Evolutionary conservation across 1,139 yeast genomes (phyloP), one percentile per base, ranked within the genome.

Genomic region (Zygoascus sp.): DNA sequence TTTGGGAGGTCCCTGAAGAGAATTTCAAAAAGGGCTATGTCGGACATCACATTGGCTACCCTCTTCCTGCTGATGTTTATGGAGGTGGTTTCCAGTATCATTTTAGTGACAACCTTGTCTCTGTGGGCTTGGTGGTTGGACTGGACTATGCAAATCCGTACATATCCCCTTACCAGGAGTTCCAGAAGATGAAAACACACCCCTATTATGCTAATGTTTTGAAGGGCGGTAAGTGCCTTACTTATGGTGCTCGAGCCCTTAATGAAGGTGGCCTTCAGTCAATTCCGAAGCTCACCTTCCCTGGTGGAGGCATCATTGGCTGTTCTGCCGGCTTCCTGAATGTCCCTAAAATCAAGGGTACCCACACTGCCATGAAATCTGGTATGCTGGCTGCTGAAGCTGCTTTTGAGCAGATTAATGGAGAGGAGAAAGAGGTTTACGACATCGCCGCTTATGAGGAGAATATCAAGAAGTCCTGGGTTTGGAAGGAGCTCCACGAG

Each of bases 81-180:
- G 98, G 98, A 40, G 98, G 98, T 56, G 97, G 97, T 0, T 92
- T 92, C 70, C 85, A 85, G 77, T 92, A 92, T 66, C 98, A 92
- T 68, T 92, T 92, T 66, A 97, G 97, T 41, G 96, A 89, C 50
- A 89, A 90, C 8, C 68, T 88, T 47, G 97, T 90, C 8, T 74
- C 95, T 2, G 86, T 92, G 5, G 98, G 98, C 1, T 64, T 90
- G 13, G 97, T 92, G 5, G 77, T 89, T 42, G 98, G 98, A 1
- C 75, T 92, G 51, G 98, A 92, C 67, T 92, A 92, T 64, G 78
- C 81, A 50, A 92, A 92, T 65, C 98, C 98, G 9, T 92, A 88
- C 76, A 69, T 92, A 37, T 86, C 96, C 1, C 98, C 98, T 17
- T 92, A 88, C 67, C 88, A 87, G 64, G 98, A 92, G 68, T 92